Evolutionary conservation across 495 filamentous ascomycete genomes (phyloP).

Genomic region (Lophium mytilinum): DNA sequence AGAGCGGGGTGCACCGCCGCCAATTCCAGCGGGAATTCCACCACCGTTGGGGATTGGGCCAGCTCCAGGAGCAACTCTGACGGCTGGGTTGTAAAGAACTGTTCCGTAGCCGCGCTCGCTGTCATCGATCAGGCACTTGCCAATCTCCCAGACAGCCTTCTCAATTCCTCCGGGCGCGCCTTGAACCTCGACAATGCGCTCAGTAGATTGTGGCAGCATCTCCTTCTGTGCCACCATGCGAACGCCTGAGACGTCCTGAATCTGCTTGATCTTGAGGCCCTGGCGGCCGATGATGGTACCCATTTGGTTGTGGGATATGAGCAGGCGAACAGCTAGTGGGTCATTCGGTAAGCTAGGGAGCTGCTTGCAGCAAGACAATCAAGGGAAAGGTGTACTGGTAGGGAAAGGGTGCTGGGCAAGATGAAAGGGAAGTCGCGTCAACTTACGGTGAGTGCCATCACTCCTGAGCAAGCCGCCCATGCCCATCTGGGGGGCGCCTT

Average conservation of each 20-base stretch:
- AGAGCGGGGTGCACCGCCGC: conserved; percentile 54
- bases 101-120: conserved; percentile 94
- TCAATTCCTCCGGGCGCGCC: conserved; percentile 90
- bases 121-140: conserved; percentile 96
- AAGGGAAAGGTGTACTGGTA: too few relatives aligned
- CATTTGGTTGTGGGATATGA: conserved; percentile 99
- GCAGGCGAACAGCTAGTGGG: conserved; percentile 74
- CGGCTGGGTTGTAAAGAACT: conserved; percentile 90
- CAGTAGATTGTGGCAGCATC: conserved; percentile 98
- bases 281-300: conserved; percentile 96
- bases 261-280: conserved; percentile 98
- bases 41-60: conserved; percentile 44
- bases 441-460: conserved; percentile 91
- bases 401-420: not conserved
- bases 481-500: conserved; percentile 87
- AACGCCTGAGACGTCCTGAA: conserved; percentile 92
- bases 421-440: not conserved
- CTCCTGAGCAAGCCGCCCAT: conserved; percentile 81
- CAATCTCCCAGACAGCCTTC: conserved; percentile 95
- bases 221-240: conserved; percentile 99
- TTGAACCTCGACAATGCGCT: conserved; percentile 93
- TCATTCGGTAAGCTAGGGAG: not conserved
- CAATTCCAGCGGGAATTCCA: conserved; percentile 7
- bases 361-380: too few relatives aligned
- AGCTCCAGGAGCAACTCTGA: conserved; percentile 63